Evolutionary conservation across 2,329 filamentous ascomycete species (phyloP), one percentile per base, ranked within the genome.

Genomic region (Botrytis porri): DNA sequence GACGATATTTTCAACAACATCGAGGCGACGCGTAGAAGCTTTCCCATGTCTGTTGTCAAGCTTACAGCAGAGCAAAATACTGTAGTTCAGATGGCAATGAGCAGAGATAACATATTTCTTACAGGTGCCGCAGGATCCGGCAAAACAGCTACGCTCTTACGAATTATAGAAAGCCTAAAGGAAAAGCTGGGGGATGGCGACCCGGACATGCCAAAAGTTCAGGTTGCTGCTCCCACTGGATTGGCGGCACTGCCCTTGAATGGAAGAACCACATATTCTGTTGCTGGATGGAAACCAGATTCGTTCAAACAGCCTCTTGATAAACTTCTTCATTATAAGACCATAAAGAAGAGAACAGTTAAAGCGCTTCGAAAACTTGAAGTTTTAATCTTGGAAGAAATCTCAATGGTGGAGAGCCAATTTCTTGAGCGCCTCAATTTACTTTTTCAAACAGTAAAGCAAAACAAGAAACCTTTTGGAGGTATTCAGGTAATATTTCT

Each of bases 351-450:
- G 4, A 54, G 64, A 2, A 71, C 73, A 0, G 16, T 32, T 3
- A 65, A 75, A 45, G 73, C 73, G 5, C 73, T 76, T 22, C 20
- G 29, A 14, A 62, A 37, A 6, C 54, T 77, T 16, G 39, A 73
- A 20, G 77, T 79, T 4, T 64, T 80, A 0, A 75, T 80, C 4
- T 73, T 80, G 10, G 78, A 80, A 63, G 79, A 80, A 43, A 75
- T 80, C 3, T 80, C 78, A 4, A 80, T 80, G 78, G 77, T 79
- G 8, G 78, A 80, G 25, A 78, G 76, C 43, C 75, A 77, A 54
- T 76, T 79, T 37, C 61, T 80, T 16, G 77, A 79, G 67, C 70
- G 78, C 1, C 69, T 79, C 54, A 76, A 77, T 61, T 25, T 76
- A 4, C 65, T 77, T n/a, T 39, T 80, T 25, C 75, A 77, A 29